phyloP scores from a whole-genome alignment of 352 stramenopile species.

The Phytopythium aichiense region DNA sequence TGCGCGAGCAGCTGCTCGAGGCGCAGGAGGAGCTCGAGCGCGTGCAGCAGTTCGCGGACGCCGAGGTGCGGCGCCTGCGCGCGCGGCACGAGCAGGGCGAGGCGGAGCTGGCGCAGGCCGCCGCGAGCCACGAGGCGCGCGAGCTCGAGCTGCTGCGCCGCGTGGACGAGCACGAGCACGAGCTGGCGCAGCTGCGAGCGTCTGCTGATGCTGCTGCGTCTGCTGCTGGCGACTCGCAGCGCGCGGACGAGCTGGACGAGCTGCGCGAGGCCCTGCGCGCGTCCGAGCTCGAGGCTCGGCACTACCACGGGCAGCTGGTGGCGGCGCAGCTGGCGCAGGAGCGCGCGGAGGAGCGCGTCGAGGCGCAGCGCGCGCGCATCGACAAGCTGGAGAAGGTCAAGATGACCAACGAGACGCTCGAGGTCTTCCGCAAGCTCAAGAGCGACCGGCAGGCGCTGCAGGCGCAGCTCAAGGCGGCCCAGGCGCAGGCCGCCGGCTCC shows the following conservation, averaged over 20 bases:
- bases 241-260: conserved; percentile 36
- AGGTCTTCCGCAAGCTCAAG: conserved; percentile 70
- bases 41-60: conserved; percentile 46
- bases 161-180: conserved; percentile 21
- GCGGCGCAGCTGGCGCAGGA: conserved; percentile 38
- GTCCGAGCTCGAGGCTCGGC: conserved; percentile 41
- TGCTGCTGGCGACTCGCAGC: too few relatives aligned
- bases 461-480: conserved; percentile 13
- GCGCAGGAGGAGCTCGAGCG: conserved; percentile 45
- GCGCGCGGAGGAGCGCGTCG: conserved; percentile 36
- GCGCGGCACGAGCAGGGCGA: conserved; percentile 33
- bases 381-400: conserved; percentile 81
- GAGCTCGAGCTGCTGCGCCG: conserved; percentile 23
- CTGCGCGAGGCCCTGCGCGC: conserved; percentile 50
- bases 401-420: conserved; percentile 71
- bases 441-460: conserved; percentile 48
- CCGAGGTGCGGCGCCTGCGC: conserved; percentile 46
- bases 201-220: too few relatives aligned
- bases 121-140: conserved; percentile 11
- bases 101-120: conserved; percentile 26
- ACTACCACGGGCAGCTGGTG: conserved; percentile 49
- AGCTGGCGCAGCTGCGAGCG: conserved; percentile 9
- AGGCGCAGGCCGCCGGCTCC: not conserved
- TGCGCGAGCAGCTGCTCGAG: conserved; percentile 40
- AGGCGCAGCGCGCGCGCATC: conserved; percentile 57